Evolutionary conservation across 2,329 filamentous ascomycete genomes (phyloP).

Genomic region (Stachybotrys chlorohalonatus): DNA sequence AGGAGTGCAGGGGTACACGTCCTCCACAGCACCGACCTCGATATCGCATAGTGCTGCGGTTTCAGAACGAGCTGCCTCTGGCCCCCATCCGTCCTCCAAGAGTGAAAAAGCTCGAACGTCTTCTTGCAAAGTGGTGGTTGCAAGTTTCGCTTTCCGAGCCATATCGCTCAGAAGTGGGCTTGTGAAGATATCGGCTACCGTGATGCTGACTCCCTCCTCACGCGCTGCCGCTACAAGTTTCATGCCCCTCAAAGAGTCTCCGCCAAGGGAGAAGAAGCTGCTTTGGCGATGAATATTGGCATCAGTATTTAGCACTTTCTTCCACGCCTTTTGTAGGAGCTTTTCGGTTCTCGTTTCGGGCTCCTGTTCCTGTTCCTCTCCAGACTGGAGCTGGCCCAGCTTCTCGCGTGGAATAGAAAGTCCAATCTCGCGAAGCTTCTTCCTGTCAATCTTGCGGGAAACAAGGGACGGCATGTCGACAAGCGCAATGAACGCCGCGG

Average conservation of each 20-base stretch:
- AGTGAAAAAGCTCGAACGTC: constrained; percentile 29
- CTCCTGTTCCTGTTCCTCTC: constrained; percentile 17
- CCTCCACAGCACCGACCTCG: constrained; percentile 27
- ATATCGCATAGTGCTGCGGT: constrained; percentile 31
- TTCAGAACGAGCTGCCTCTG: constrained; percentile 23
- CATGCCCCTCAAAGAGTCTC: constrained; percentile 45
- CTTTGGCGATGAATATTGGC: constrained; percentile 24
- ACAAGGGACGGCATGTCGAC: constrained; percentile 35
- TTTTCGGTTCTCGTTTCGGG: constrained; percentile 28
- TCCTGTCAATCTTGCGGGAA: constrained; percentile 40
- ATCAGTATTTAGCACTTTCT: constrained; percentile 24
- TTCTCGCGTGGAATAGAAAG: constrained; percentile 29
- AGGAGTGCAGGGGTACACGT: constrained; percentile 45
- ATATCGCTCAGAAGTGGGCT: constrained; percentile 33
- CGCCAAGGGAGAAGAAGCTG: constrained; percentile 39
- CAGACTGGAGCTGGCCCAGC: constrained; percentile 19
- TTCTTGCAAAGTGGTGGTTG: constrained; percentile 11
- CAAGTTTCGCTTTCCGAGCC: constrained; percentile 21
- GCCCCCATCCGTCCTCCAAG: constrained; percentile 22
- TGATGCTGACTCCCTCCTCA: constrained; percentile 26
- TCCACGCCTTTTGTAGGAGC: constrained; percentile 27
- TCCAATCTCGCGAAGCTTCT: constrained; percentile 36
- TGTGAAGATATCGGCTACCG: constrained; percentile 36
- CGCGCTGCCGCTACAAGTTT: constrained; percentile 35
- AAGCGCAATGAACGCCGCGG: constrained; percentile 35